Conservation (phyloP, 805 yeast genomes). For the Metschnikowia gruessii region DNA sequence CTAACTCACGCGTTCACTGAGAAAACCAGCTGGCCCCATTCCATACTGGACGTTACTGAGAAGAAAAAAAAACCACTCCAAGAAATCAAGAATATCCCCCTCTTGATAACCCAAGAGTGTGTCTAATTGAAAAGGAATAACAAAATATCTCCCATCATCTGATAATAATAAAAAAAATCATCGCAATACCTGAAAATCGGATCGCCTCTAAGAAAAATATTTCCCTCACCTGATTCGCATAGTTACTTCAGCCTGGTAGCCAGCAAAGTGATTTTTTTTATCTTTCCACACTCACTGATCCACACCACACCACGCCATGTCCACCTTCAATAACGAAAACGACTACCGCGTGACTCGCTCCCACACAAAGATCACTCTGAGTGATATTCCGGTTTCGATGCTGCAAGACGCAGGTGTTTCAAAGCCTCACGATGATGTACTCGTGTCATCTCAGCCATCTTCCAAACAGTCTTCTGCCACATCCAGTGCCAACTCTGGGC, state of each 20-base stretch:
- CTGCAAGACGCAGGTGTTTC: not conserved
- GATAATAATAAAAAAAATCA: too few relatives aligned
- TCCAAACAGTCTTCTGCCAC: not conserved
- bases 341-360: conserved; percentile 37
- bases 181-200: too few relatives aligned
- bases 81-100: not conserved
- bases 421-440: conserved; percentile 1
- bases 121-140: too few relatives aligned
- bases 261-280: too few relatives aligned
- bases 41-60: not conserved
- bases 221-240: too few relatives aligned
- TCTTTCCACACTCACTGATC: not conserved
- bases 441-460: not conserved
- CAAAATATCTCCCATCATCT: too few relatives aligned
- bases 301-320: conserved; percentile 8
- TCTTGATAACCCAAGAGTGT: not conserved
- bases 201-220: too few relatives aligned
- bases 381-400: not conserved
- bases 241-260: too few relatives aligned
- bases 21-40: not conserved
- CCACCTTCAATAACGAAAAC: conserved; percentile 38
- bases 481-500: conserved; percentile 4
- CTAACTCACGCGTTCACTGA: not conserved
- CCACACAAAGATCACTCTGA: conserved; percentile 9
- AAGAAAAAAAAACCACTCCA: not conserved